Evolutionary conservation across 768 basidiomycete species (phyloP).

Genomic region (Lentinula guzmanii): DNA sequence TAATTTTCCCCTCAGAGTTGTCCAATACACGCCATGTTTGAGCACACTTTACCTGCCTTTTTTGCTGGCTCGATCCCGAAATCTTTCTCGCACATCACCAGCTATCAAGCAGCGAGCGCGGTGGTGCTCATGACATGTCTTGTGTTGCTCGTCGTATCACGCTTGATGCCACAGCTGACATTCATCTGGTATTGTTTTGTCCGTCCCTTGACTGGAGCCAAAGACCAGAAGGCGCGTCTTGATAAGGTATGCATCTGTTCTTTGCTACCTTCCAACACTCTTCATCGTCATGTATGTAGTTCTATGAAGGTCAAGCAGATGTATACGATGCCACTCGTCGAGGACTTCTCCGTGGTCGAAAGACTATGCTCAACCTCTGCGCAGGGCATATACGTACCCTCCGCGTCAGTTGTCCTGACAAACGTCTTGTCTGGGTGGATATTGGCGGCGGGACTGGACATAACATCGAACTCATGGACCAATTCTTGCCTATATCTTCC

Average conservation of each 20-base stretch:
- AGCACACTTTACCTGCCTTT: neutral
- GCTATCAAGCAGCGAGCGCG: neutral
- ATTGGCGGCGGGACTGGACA: slow-evolving; percentile 70
- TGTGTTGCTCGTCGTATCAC: neutral
- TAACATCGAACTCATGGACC: slow-evolving; percentile 68
- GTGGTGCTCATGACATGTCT: neutral
- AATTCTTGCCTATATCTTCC: slow-evolving; percentile 40
- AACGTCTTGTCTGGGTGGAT: slow-evolving; percentile 69
- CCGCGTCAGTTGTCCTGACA: slow-evolving; percentile 28
- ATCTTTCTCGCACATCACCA: neutral
- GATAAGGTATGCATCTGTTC: slow-evolving; percentile 27
- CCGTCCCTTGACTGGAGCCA: slow-evolving; percentile 27
- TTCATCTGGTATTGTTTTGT: slow-evolving; percentile 49
- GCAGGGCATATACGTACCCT: slow-evolving; percentile 55
- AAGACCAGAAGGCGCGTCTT: slow-evolving; percentile 36
- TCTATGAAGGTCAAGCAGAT: slow-evolving; percentile 64
- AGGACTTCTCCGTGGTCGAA: slow-evolving; percentile 57
- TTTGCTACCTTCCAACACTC: neutral
- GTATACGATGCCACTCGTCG: slow-evolving; percentile 67
- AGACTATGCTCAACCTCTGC: slow-evolving; percentile 66
- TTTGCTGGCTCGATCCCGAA: neutral
- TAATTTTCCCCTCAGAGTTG: neutral
- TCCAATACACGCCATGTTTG: neutral
- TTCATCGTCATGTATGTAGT: slow-evolving; percentile 24
- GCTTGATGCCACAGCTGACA: slow-evolving; percentile 33